Percentiles rank a stretch among this genome's conserved stretches.
Evolutionary conservation across 169 alveolate genomes (phyloP).

Genomic region (Plasmodium vivax): DNA sequence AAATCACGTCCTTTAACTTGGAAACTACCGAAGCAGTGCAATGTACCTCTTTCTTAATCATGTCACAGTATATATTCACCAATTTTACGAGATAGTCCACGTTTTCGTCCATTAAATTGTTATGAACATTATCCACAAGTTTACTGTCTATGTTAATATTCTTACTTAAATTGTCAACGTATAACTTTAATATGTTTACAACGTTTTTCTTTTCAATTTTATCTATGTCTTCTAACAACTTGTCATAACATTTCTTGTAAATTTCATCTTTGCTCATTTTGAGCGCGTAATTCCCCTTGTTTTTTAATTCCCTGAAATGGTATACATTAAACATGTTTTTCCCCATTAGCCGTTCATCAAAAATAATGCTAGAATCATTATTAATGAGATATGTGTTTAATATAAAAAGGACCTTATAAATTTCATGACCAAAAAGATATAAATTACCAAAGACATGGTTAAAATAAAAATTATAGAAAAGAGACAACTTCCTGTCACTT

Average conservation of each 20-base stretch:
- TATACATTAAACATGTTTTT: not conserved
- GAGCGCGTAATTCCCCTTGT: conserved; percentile 29
- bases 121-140: conserved; percentile 39
- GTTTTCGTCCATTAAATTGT: conserved; percentile 45
- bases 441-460: conserved; percentile 53
- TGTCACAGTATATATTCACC: conserved; percentile 26
- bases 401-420: conserved; percentile 51
- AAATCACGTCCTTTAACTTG: conserved; percentile 38
- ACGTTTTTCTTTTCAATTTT: conserved; percentile 38
- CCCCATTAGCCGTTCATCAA: conserved; percentile 16
- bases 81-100: conserved; percentile 45
- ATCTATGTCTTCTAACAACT: conserved; percentile 35
- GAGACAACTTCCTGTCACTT: conserved; percentile 31
- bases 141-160: conserved; percentile 29
- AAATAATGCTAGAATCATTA: conserved; percentile 3
- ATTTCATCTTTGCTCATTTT: conserved; percentile 63
- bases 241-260: conserved; percentile 35
- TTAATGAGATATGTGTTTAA: conserved; percentile 48
- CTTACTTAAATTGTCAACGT: conserved; percentile 47
- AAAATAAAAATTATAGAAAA: conserved; percentile 61
- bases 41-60: conserved; percentile 43
- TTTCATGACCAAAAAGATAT: conserved; percentile 47
- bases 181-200: conserved; percentile 63
- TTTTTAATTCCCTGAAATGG: conserved; percentile 34
- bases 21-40: conserved; percentile 18